Base-by-base conservation (phyloP, 257 asterid genomes). In the Rauvolfia tetraphylla region DNA sequence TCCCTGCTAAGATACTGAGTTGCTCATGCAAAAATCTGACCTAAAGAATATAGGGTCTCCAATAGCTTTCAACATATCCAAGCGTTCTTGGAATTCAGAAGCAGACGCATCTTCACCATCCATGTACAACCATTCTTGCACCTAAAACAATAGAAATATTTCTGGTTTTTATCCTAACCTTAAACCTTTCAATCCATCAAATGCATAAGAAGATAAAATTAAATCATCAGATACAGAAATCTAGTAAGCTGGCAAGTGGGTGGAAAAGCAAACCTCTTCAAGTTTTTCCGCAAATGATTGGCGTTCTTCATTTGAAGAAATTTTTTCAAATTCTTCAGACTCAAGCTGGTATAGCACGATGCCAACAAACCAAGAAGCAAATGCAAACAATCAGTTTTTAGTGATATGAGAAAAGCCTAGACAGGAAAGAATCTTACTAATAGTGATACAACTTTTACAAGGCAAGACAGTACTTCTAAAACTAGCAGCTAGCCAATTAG, bases 21-120 rank as follows among this genome's bases (percentile, higher is more conserved):
- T 58, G 23, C 23, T n/a, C 39, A 27, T 61, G 12, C 62, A 57
- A 76, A 65, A 74, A 78, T 63, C 84, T 72, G 73, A 95, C 99
- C 99, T 93, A 71, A 91, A 86, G 84, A 87, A 90, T 87, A 95
- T 95, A 29, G 99, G 99, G 80, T 93, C 99, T 25, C 98, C 98
- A 75, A 93, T 76, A 82, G 97, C 89, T 80, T 91, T 93, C 87
- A 95, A 81, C 86, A 73, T 85, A 78, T 95, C 95, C 79, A 93
- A 83, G 68, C 85, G 96, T 82, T 90, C 87, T 86, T 91, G 84
- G 82, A 95, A 95, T 80, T 93, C 94, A 80, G 88, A 59, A 67
- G 97, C 97, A 83, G 96, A 88, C 79, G 98, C 99, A 86, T 95
- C 99, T 88, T 95, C 99, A 76, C 98, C 99, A 82, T 95, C 99